Evolutionary conservation across 345 rosid genomes (phyloP), one percentile per base, ranked within the genome.

Genomic region (Conringia planisiliqua): DNA sequence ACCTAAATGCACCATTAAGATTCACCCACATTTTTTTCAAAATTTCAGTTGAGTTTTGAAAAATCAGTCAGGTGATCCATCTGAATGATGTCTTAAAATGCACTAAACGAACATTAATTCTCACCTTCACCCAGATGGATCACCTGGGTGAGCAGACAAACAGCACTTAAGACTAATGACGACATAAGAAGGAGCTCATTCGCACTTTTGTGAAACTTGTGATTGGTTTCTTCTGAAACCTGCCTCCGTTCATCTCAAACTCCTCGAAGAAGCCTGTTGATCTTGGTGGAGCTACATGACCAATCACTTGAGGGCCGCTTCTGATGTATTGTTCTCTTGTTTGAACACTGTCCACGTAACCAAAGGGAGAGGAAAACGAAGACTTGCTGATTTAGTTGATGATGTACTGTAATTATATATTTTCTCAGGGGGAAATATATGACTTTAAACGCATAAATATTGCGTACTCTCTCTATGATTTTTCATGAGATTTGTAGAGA

Each of bases 231-330:
- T 85, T 92, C 36, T 83, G 86, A 74, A 77, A 90, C 36, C 90
- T 87, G 38, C 83, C 82, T 26, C 71, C 80, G 20, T 88, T 93
- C 97, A 90, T 86, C 64, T 96, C 97, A 54, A 85, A 87, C 2
- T 92, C 98, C 3, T 91, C 87, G 71, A 95, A 92, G 86, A 95
- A 89, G 80, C 87, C 82, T 30, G 90, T 3, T 10, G 98, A 86
- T 74, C 86, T 95, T 32, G 99, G 99, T 32, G 98, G 89, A 83
- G 97, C 87, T 24, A 95, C 96, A 81, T 95, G 98, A 79, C 89
- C 83, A 81, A 88, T 71, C 73, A 86, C 85, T 80, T 84, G 92
- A n/a, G 88, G 71, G 26, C 86, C 18, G 16, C 6, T 87, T 65
- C 84, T 75, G 69, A 90, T 82, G 74, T 81, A 78, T 14, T 62